A percentile compares a stretch with the other conserved stretches of the same genome.
phyloP scores from a whole-genome alignment of 768 basidiomycete genomes.

The Cystofilobasidium ferigula region DNA sequence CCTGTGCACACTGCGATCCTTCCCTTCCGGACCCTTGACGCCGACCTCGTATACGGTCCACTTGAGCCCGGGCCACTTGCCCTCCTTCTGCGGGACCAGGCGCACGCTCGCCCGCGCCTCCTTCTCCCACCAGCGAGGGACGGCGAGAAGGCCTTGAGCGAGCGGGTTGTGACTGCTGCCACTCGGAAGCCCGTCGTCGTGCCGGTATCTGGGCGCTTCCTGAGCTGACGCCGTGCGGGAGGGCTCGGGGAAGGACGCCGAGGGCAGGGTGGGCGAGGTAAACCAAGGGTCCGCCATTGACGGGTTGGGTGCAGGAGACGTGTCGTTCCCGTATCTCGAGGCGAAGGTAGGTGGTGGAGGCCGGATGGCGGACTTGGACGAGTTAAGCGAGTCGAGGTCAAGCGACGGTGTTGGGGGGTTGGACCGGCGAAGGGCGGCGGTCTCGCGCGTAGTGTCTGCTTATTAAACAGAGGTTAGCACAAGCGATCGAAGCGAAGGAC shows the following conservation, averaged over 20 bases:
- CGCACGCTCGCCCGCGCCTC: conserved; percentile 61
- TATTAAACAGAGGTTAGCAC: not conserved
- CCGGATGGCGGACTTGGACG: not conserved
- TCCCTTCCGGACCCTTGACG: conserved; percentile 51
- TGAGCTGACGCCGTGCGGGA: not conserved
- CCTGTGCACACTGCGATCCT: conserved; percentile 52
- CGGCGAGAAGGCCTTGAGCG: conserved; percentile 43
- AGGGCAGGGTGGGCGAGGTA: not conserved
- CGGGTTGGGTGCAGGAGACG: not conserved
- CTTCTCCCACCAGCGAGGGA: conserved; percentile 80
- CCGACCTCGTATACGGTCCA: conserved; percentile 73
- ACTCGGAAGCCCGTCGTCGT: conserved; percentile 39
- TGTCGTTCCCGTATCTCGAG: not conserved
- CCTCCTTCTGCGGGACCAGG: conserved; percentile 68
- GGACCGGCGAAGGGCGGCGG: not conserved
- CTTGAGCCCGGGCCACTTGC: conserved; percentile 70
- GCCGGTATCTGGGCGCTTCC: conserved; percentile 3
- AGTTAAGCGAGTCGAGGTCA: conserved; percentile 7
- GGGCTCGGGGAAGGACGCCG: not conserved
- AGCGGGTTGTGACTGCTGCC: conserved; percentile 39
- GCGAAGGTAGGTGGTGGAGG: not conserved
- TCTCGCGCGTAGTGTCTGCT: conserved; percentile 3
- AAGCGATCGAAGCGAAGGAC: not conserved
- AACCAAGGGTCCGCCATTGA: conserved; percentile 2
- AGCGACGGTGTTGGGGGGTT: conserved; percentile 17